Evolutionary conservation across 371 early-diverging fungal genomes (phyloP), one percentile per base, ranked within the genome.

Genomic region (Mucor circinelloides): DNA sequence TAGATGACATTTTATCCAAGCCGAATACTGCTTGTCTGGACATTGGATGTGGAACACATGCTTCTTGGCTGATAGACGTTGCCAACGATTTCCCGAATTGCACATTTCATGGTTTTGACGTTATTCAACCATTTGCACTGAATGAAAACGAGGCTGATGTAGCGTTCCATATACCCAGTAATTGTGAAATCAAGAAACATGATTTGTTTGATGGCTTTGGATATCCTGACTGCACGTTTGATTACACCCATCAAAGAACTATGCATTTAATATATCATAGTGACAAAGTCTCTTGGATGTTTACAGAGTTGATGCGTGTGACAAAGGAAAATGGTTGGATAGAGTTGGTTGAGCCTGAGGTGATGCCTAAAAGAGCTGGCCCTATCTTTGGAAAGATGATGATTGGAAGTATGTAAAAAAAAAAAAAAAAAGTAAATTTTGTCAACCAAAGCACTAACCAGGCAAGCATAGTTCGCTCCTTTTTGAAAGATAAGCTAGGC

Each of bases 261-360:
- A 74, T 79, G 77, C 67, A 66, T 17, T 25, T 40, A 21, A 58
- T 66, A 13, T 79, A 77, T 54, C 63, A 61, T 5, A 36, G 31
- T 6, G 73, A 75, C 30, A 74, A 74, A 36, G 34, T 78, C 1
- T 15, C 54, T n/a, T 68, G 44, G 27, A 52, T 78, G 27, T 32
- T 78, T 52, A 31, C 58, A 4, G 75, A 76, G 58, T 10, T 78
- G 9, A 57, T 67, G 25, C 71, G 81, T 30, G 44, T 79, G 13
- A 60, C 70, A 25, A 82, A 79, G 50, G 76, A 74, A 10, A 71
- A 72, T 56, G 79, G 82, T 2, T 77, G 67, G 69, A 28, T 82
- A 12, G 82, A 82, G 60, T 25, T 82, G 5, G 55, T 81, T 1
- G 81, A 80, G 57, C 44, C 48, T 27, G 67, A 69, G 7, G 25